Percentiles rank a stretch among this genome's conserved stretches.
These are phyloP conservation scores for Cryoendolithus antarcticus DNA, from an alignment of 2,329 filamentous ascomycete genomes.

Conservation along the genomic window DNA sequence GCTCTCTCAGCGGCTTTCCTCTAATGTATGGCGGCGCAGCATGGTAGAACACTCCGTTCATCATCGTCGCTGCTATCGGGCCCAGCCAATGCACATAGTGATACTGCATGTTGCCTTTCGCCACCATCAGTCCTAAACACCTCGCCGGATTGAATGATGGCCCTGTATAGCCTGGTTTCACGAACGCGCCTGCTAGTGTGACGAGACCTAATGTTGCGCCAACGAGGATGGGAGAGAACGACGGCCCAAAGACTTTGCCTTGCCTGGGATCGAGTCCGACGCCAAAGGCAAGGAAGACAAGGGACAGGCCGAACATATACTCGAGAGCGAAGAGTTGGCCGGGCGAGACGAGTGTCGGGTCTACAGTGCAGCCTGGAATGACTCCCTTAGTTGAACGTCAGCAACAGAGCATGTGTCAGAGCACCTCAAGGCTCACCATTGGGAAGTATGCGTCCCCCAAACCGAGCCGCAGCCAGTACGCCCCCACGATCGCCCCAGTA, in stretches of 20 bases:
- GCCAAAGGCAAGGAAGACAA: constrained; percentile 40
- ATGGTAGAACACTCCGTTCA: constrained; percentile 23
- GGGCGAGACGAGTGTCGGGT: constrained; percentile 8
- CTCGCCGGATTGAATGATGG: constrained; percentile 24
- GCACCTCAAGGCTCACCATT: not conserved
- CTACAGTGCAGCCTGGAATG: constrained; percentile 12
- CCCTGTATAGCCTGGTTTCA: constrained; percentile 22
- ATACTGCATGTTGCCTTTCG: constrained; percentile 20
- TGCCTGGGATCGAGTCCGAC: constrained; percentile 43
- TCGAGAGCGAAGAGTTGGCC: constrained; percentile 33
- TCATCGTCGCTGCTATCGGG: constrained; percentile 18
- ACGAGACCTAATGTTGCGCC: constrained; percentile 24
- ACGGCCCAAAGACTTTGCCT: constrained; percentile 36
- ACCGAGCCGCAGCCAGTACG: constrained; percentile 13
- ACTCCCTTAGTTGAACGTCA: constrained; percentile 5
- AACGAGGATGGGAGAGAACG: constrained; percentile 38
- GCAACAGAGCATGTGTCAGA: not conserved
- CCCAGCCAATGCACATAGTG: constrained; percentile 25
- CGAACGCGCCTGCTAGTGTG: constrained; percentile 17
- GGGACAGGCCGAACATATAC: constrained; percentile 32
- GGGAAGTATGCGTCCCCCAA: constrained; percentile 11
- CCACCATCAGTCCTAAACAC: constrained; percentile 26
- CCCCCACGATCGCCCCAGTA: constrained; percentile 25
- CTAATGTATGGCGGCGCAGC: constrained; percentile 11
- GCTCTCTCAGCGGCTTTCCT: constrained; percentile 5